Evolutionary conservation across 495 filamentous ascomycete species (phyloP), one percentile per base, ranked within the genome.

Genomic region (Penicillium odoratum): DNA sequence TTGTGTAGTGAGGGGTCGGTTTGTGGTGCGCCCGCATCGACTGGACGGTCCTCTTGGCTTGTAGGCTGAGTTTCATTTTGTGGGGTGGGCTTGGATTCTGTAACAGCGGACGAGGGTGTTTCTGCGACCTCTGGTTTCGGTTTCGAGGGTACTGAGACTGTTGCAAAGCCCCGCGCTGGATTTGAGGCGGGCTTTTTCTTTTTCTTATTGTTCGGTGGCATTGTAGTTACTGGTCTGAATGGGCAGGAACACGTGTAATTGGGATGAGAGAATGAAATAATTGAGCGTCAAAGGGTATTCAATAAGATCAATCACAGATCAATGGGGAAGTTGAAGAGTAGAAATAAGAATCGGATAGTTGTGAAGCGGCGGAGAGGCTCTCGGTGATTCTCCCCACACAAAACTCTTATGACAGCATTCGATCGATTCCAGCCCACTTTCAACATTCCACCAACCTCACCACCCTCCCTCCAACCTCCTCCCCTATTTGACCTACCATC

Each of bases 151-250:
- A 91, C 80, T 11, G 93, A 97, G 13, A 90, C 92, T 3, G 94
- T 98, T 57, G 93, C 91, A 76, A 97, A 92, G 8, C 92, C 93
- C 64, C 94, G 83, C 43, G 90, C 89, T 29, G 93, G 90, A 71
- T 97, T 97, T 16, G 85, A 79, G 15, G 78, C 81, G 46, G 88
- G 76, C 78, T 97, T 97, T 73, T 90, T 93, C 72, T 94, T 88
- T 73, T 90, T 98, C 76, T 91, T 95, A 66, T 86, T 89, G 58
- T 85, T 88, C 13, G 78, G 73, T 50, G 87, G 86, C 90, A 92
- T 92, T 47, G 50, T 52, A 52, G 59, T 45, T 21, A 55, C 31
- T 51, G 46, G 34, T 57, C 65, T 68, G 26, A 36, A 47, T 7
- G 47, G 15, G 47, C 48, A 30, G 40, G 45, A 36, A 42, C 18